Evolutionary conservation across 169 alveolate genomes (phyloP).

Genomic region (Plasmodium gonderi): DNA sequence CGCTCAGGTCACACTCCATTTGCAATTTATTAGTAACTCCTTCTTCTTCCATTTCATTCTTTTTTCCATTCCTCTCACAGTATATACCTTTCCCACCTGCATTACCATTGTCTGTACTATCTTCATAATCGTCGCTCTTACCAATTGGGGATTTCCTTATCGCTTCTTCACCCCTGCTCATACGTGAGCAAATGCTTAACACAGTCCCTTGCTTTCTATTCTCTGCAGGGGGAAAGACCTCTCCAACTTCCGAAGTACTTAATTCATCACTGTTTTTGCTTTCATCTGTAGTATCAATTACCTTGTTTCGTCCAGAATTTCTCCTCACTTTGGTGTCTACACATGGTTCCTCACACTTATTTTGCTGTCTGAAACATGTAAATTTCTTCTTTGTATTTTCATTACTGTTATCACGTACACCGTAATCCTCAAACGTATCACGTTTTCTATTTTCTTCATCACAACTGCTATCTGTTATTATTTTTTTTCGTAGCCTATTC

Average conservation of each 20-base stretch:
- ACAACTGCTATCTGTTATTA: slow-evolving; percentile 23
- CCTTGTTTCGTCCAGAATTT: not conserved
- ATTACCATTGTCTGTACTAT: not conserved
- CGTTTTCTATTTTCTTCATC: not conserved
- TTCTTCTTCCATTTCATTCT: not conserved
- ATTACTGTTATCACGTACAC: not conserved
- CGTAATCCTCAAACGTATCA: not conserved
- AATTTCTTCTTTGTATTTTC: not conserved
- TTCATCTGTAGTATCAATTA: not conserved
- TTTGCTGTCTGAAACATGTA: not conserved
- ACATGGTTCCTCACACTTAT: not conserved
- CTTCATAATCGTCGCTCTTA: no score
- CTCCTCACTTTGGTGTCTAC: not conserved
- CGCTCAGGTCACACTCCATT: not conserved
- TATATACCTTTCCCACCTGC: not conserved
- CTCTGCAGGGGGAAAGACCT: not conserved
- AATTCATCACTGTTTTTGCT: not conserved
- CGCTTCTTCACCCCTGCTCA: no score
- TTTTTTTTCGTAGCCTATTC: slow-evolving; percentile 13
- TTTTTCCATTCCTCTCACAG: not conserved
- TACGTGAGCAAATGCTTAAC: not conserved
- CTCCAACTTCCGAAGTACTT: not conserved
- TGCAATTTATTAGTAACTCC: not conserved
- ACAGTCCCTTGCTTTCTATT: not conserved
- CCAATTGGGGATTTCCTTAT: no score